phyloP scores from a whole-genome alignment of 352 stramenopile genomes.

The Pythium phragmiticola region DNA sequence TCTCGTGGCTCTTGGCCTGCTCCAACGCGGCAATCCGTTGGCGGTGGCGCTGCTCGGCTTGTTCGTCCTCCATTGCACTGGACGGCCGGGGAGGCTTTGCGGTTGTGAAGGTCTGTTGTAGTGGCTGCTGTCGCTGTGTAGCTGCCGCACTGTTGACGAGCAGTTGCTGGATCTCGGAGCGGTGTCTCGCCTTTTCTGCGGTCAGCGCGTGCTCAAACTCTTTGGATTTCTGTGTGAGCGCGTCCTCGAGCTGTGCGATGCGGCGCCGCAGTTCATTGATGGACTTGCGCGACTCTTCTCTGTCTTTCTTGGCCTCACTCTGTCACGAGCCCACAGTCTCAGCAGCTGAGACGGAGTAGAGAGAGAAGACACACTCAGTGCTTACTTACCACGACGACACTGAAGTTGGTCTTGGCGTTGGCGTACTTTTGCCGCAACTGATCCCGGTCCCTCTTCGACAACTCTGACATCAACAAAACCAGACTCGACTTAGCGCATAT shows the following conservation, averaged over 20 bases:
- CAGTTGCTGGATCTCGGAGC: conserved; percentile 56
- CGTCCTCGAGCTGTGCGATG: conserved; percentile 48
- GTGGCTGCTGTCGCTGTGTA: conserved; percentile 23
- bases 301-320: conserved; percentile 74
- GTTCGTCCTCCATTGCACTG: conserved; percentile 21
- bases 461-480: conserved; percentile 37
- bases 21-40: conserved; percentile 57
- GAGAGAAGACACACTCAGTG: conserved; percentile 8
- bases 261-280: conserved; percentile 56
- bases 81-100: conserved; percentile 18
- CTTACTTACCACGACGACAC: conserved; percentile 47
- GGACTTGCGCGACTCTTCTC: conserved; percentile 51
- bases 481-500: too few relatives aligned
- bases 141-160: conserved; percentile 35
- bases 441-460: conserved; percentile 60
- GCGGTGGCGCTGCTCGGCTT: conserved; percentile 34
- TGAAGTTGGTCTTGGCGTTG: conserved; percentile 82
- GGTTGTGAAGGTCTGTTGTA: conserved; percentile 7
- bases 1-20: conserved; percentile 63
- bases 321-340: conserved; percentile 16
- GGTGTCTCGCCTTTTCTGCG: conserved; percentile 41
- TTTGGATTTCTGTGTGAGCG: conserved; percentile 49
- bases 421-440: conserved; percentile 74
- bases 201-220: conserved; percentile 63
- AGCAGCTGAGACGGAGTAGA: background rate